A percentile compares a stretch with the other conserved stretches of the same genome.
These are phyloP conservation scores for Telopea speciosissima DNA, from an alignment of 177 flowering plant genomes.

Conservation along the genomic window DNA sequence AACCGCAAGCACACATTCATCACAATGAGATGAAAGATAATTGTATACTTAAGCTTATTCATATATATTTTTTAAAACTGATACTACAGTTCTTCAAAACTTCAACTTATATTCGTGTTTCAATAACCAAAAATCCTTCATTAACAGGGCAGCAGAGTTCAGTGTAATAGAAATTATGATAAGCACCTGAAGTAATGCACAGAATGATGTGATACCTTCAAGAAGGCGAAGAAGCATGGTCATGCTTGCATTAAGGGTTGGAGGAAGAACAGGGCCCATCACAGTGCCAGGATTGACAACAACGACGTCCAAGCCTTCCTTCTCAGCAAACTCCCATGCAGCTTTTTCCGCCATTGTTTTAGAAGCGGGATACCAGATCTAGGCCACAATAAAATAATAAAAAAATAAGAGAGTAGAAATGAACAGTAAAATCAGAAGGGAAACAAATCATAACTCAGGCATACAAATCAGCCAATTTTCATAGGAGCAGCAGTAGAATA, in stretches of 20 bases:
- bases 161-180: background rate
- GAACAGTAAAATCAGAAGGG: background rate
- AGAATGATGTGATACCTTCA: constrained; percentile 46
- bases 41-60: too few relatives aligned
- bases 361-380: constrained; percentile 82
- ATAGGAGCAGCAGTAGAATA: background rate
- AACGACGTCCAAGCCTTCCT: constrained; percentile 65
- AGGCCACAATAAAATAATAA: background rate
- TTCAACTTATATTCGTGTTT: too few relatives aligned
- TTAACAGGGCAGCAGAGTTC: background rate
- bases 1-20: too few relatives aligned
- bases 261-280: constrained; percentile 77
- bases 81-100: background rate
- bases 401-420: too few relatives aligned
- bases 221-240: constrained; percentile 66
- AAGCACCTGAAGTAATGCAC: background rate
- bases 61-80: background rate
- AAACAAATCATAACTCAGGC: background rate
- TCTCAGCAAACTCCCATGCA: constrained; percentile 78
- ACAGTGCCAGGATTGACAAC: constrained; percentile 86
- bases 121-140: background rate
- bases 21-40: too few relatives aligned
- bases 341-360: constrained; percentile 85
- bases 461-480: background rate
- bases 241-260: constrained; percentile 76